Base-by-base conservation (phyloP, 1,284 basidiomycete species). In the Vanrija sp. region DNA sequence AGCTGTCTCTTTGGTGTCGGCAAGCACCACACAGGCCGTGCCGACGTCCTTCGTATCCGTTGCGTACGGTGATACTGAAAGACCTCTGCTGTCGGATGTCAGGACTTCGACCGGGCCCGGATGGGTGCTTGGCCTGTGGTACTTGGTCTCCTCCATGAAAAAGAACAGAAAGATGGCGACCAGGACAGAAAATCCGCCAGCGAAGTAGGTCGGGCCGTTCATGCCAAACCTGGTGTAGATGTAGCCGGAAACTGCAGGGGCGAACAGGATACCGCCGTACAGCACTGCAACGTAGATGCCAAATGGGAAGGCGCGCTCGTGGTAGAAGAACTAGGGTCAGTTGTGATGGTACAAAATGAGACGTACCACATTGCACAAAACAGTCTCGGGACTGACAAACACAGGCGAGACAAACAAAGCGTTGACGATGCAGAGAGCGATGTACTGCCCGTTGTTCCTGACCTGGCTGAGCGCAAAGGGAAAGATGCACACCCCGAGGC, bases 91-190 rank as follows among this genome's bases (percentile, higher is more conserved):
- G 21, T 7, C 42, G 5, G 26, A 28, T 5, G 26, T 28, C 5
- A 28, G 26, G 5, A 38, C 19, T 18, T 51, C 26, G 26, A 28
- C 26, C 26, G 26, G 26, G 26, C 26, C 26, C 5, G 26, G 8
- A 8, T 8, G 5, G 5, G 26, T 5, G 26, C 5, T 8, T 28
- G 26, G 29, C 14, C 62, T 53, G 25, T 50, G 49, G 52, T 61
- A 65, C 51, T 57, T 63, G 3, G 65, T 63, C 50, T 69, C 67
- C 48, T 69, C 63, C 21, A 62, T 51, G 54, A 67, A 65, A 39
- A 69, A 50, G 51, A 67, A 58, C 10, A 64, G 50, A 56, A 65
- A 55, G 15, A 66, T 28, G 5, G 61, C 65, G 21, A 51, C 57
- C 28, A 66, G 39, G 18, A 45, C 15, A 16, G 15, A 49, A 43